Evolutionary conservation across 257 asterid genomes (phyloP).

Genomic region (Solanum pinnatisectum): DNA sequence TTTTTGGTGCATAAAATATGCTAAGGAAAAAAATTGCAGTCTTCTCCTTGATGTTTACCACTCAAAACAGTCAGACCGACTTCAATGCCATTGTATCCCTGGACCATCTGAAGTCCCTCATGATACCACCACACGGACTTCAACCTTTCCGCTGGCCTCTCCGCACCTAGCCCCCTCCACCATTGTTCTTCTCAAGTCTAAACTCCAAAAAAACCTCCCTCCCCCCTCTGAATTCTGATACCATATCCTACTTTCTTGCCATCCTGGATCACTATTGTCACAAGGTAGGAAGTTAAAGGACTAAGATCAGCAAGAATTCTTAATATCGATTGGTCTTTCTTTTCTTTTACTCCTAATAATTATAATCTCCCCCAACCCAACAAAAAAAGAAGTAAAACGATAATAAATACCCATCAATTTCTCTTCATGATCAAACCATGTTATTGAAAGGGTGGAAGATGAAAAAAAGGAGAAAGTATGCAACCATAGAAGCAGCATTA

Average conservation of each 20-base stretch:
- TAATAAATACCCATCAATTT: not conserved
- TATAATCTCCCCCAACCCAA: not conserved
- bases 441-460: not conserved
- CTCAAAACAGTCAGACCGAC: not conserved
- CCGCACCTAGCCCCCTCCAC: not conserved
- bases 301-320: not conserved
- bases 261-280: not conserved
- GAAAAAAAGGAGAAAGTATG: not conserved
- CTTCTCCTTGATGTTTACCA: not conserved
- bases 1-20: not conserved
- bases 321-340: not conserved
- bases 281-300: not conserved
- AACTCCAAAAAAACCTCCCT: not conserved
- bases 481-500: not conserved
- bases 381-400: not conserved
- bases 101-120: not conserved
- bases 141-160: not conserved
- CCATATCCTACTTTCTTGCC: not conserved
- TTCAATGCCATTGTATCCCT: not conserved
- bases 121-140: not conserved
- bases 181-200: not conserved
- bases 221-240: not conserved
- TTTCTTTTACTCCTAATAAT: not conserved
- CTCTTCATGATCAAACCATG: not conserved
- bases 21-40: not conserved